Evolutionary conservation across 371 early-diverging fungal species (phyloP).

Genomic region (Dinochytrium kinnereticum): DNA sequence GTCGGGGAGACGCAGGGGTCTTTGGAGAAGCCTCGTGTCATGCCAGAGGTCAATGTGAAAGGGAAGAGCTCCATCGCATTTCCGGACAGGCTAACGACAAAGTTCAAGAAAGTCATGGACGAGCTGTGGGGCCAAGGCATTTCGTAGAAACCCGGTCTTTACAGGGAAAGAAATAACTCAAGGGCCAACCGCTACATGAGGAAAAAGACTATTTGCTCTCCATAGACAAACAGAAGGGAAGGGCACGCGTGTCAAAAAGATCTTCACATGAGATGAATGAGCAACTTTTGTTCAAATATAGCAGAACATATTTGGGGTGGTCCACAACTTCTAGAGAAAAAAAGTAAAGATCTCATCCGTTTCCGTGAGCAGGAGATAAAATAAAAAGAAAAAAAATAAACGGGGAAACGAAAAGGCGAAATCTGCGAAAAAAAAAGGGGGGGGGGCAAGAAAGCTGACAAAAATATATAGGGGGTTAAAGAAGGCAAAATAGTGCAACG

Average conservation of each 20-base stretch:
- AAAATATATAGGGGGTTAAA: too few species aligned
- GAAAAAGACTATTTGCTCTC: not conserved
- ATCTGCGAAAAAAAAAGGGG: not conserved
- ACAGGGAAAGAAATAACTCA: not conserved
- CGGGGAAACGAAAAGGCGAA: not conserved
- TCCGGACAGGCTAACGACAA: slow-evolving; percentile 32
- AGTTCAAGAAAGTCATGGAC: slow-evolving; percentile 23
- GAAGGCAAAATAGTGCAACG: too few species aligned
- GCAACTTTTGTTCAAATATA: slow-evolving; percentile 5
- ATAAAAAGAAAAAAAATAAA: not conserved
- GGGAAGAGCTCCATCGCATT: slow-evolving; percentile 37
- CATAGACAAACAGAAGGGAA: not conserved
- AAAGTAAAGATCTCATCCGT: not conserved
- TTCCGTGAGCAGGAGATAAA: not conserved
- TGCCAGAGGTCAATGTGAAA: slow-evolving; percentile 36
- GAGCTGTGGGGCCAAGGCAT: slow-evolving; percentile 32
- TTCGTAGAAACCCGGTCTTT: too few species aligned
- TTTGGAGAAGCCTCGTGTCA: not conserved
- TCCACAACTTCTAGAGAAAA: not conserved
- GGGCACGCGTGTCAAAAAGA: not conserved
- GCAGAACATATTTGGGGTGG: not conserved
- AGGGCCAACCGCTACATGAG: not conserved
- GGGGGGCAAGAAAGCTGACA: not conserved
- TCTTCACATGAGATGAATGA: not conserved
- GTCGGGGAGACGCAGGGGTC: not conserved